Evolutionary conservation across 2,329 filamentous ascomycete genomes (phyloP).

Genomic region (Hypoxylon sp.): DNA sequence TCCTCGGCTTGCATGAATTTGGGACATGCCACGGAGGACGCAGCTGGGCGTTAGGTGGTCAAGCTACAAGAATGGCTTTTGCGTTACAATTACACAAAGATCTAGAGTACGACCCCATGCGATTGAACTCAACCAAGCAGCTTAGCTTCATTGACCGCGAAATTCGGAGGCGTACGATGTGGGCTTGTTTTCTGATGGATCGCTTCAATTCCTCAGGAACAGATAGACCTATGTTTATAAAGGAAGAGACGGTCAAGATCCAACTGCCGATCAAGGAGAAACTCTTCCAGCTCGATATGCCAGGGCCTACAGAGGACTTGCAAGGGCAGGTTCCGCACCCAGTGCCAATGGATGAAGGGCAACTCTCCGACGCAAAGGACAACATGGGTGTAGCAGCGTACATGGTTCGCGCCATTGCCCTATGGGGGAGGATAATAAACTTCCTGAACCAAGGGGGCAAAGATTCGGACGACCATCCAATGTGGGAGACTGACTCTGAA

Average conservation of each 20-base stretch:
- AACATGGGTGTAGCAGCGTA: constrained; percentile 97
- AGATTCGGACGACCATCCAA: constrained; percentile 78
- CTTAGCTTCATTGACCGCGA: constrained; percentile 94
- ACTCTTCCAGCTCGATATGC: constrained; percentile 91
- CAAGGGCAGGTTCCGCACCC: constrained; percentile 77
- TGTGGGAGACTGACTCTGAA: constrained; percentile 86
- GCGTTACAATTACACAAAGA: constrained; percentile 94
- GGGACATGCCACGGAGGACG: constrained; percentile 96
- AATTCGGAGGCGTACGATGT: constrained; percentile 94
- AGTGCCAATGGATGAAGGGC: constrained; percentile 72
- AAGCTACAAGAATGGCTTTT: constrained; percentile 97
- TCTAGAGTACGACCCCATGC: constrained; percentile 82
- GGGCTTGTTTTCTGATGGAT: constrained; percentile 98
- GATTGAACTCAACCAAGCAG: constrained; percentile 71
- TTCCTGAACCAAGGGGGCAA: constrained; percentile 93
- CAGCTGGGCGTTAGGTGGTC: constrained; percentile 95
- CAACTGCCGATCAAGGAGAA: constrained; percentile 92
- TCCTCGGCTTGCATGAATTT: constrained; percentile 93
- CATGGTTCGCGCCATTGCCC: constrained; percentile 83
- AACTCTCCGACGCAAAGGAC: constrained; percentile 74
- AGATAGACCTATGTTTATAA: constrained; percentile 90
- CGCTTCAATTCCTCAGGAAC: constrained; percentile 96
- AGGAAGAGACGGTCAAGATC: constrained; percentile 88
- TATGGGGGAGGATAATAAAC: constrained; percentile 91
- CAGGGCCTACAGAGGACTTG: constrained; percentile 86